Evolutionary conservation across 75 land plant genomes (phyloP).

Genomic region (Sequoia sempervirens): DNA sequence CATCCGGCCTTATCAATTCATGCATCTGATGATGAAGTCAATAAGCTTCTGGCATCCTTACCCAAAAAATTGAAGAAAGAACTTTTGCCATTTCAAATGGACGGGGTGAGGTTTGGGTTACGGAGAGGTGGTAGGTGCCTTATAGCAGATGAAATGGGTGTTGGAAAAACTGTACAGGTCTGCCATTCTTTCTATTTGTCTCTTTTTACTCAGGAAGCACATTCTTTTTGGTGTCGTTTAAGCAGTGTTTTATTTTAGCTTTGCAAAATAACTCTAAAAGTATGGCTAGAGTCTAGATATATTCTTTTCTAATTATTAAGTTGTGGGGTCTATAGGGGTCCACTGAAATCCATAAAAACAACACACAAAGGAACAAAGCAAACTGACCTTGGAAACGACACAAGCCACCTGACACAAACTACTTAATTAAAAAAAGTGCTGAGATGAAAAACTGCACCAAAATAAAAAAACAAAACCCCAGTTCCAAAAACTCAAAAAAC

Average conservation of each 20-base stretch:
- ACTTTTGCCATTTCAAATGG: slow-evolving; percentile 89
- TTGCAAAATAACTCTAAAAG: neutral
- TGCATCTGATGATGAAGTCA: slow-evolving; percentile 57
- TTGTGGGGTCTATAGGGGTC: too few relatives aligned
- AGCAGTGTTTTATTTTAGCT: neutral
- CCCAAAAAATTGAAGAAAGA: slow-evolving; percentile 42
- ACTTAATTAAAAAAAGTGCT: too few relatives aligned
- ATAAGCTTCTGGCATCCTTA: slow-evolving; percentile 38
- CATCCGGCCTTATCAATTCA: slow-evolving; percentile 57
- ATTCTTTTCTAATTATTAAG: neutral
- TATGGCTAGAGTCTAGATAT: neutral
- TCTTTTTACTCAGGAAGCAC: neutral
- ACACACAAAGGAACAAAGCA: too few relatives aligned
- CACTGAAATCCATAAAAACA: too few relatives aligned
- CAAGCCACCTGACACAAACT: too few relatives aligned
- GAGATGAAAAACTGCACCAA: too few relatives aligned
- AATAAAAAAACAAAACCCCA: too few relatives aligned
- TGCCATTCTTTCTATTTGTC: neutral
- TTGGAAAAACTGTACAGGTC: slow-evolving; percentile 95
- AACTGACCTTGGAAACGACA: too few relatives aligned
- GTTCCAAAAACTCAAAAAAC: too few relatives aligned
- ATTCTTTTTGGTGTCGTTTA: neutral
- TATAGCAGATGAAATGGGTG: slow-evolving; percentile 98
- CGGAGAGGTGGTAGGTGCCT: slow-evolving; percentile 86
- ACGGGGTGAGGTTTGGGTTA: slow-evolving; percentile 79